Evolutionary conservation across 1,284 basidiomycete genomes (phyloP).

Genomic region (Apiotrichum laibachii): DNA sequence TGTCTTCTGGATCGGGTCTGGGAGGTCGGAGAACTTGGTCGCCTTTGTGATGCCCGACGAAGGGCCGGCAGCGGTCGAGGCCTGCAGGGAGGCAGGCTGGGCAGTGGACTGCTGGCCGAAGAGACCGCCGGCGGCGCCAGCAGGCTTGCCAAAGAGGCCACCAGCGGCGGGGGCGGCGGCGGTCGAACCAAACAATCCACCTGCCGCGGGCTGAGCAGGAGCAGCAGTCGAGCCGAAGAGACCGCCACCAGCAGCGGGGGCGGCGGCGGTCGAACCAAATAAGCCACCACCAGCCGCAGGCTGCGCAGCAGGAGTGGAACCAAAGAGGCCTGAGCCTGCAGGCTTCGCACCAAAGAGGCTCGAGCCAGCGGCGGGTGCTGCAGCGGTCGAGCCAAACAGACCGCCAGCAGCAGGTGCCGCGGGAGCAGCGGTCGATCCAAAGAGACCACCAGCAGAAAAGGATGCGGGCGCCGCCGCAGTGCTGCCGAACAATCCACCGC

Average conservation of each 20-base stretch:
- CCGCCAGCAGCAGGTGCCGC: constrained; percentile 9
- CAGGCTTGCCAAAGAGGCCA: constrained; percentile 7
- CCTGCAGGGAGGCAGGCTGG: constrained; percentile 9
- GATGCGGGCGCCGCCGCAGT: constrained; percentile 8
- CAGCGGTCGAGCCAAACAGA: constrained; percentile 11
- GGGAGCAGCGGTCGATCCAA: constrained; percentile 23
- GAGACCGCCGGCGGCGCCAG: constrained; percentile 6
- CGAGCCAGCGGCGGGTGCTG: constrained; percentile 10
- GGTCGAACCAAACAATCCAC: constrained; percentile 12
- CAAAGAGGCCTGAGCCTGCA: not conserved
- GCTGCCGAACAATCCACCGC: constrained; percentile 14
- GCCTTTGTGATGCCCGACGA: constrained; percentile 31
- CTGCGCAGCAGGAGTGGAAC: constrained; percentile 1
- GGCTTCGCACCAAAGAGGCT: constrained; percentile 3
- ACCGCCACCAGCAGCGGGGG: not conserved
- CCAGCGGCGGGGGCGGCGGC: constrained; percentile 5
- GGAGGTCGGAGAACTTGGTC: constrained; percentile 44
- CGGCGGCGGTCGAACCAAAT: constrained; percentile 5
- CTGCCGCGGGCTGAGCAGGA: not conserved
- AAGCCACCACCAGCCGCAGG: constrained; percentile 8
- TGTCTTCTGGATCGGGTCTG: constrained; percentile 36
- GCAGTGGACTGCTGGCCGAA: constrained; percentile 13
- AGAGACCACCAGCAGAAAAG: constrained; percentile 18
- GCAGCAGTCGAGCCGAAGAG: constrained; percentile 2
- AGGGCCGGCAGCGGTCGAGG: constrained; percentile 3